Evolutionary conservation across 177 flowering plant genomes (phyloP), one percentile per base, ranked within the genome.

Genomic region (Vitis hybrid): DNA sequence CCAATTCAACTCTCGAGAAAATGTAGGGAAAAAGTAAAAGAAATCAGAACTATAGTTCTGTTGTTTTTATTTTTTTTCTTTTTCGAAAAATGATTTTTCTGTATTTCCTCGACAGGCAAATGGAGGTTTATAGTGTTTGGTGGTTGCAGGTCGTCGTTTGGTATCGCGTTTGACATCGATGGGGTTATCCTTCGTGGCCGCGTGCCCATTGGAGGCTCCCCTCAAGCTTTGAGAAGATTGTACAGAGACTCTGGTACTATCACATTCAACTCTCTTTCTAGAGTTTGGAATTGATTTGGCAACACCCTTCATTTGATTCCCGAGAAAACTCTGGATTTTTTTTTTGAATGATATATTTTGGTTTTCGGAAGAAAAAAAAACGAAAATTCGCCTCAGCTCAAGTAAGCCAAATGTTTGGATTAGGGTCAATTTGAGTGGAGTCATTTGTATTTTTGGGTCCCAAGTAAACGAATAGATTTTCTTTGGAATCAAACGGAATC

Each of bases 141-240:
- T 33, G 44, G 44, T 59, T 31, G 64, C 75, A 81, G 81, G 72
- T 22, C 75, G 51, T 67, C 79, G 14, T 81, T 81, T 71, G 84
- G 81, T 55, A 73, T 81, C 6, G 84, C 81, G 11, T 81, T 81
- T 57, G 84, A 81, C 65, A 76, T 81, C 6, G 84, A 81, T 20
- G 84, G 84, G 2, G 81, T 81, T 12, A 53, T 81, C 61, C 81
- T 81, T 52, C 81, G 77, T 14, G 84, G 81, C 28, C 65, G 70
- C 8, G 63, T 38, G 61, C 84, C 84, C 44, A 38, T 81, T 64
- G 84, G 79, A 15, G 81, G 79, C 59, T 81, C 84, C 24, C 62
- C 79, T 2, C 73, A 28, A 67, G 84, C 84, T 68, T 28, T 78
- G 55, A 67, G 64, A 33, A 64, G 74, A 69, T 62, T 81, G 66